A percentile compares a stretch with the other conserved stretches of the same genome.
These are phyloP conservation scores for Zelonia costaricensis DNA, from an alignment of 208 protist species.

Conservation along the genomic window DNA sequence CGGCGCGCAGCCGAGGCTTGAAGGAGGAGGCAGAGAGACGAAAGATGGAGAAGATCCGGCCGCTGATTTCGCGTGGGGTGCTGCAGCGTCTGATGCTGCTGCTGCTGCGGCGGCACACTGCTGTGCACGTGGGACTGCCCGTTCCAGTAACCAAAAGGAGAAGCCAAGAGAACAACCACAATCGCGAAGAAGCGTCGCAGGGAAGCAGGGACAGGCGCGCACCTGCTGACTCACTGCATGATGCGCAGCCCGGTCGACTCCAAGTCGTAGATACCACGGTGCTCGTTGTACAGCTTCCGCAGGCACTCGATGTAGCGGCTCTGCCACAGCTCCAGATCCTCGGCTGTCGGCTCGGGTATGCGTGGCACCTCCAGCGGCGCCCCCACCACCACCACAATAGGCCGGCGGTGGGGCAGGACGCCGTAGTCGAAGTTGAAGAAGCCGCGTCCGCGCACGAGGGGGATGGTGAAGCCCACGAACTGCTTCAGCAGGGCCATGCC, in stretches of 20 bases:
- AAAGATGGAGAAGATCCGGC: too few relatives aligned
- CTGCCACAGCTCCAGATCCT: slow-evolving; percentile 76
- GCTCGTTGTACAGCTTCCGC: slow-evolving; percentile 64
- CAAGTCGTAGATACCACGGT: slow-evolving; percentile 75
- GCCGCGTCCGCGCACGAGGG: slow-evolving; percentile 71
- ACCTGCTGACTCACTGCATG: slow-evolving; percentile 26
- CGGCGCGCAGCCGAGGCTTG: too few relatives aligned
- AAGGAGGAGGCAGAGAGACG: too few relatives aligned
- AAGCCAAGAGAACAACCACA: too few relatives aligned
- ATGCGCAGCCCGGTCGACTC: slow-evolving; percentile 70
- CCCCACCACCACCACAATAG: slow-evolving; percentile 85
- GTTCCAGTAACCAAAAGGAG: too few relatives aligned
- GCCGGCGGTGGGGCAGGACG: slow-evolving; percentile 66
- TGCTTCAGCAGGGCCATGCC: slow-evolving; percentile 36
- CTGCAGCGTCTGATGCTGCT: too few relatives aligned
- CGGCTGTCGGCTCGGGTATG: slow-evolving; percentile 59
- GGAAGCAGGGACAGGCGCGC: not conserved
- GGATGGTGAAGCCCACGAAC: slow-evolving; percentile 62
- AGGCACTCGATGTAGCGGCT: slow-evolving; percentile 75
- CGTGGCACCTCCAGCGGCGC: slow-evolving; percentile 68
- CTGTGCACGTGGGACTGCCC: too few relatives aligned
- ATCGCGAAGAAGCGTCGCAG: too few relatives aligned
- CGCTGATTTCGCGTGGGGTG: too few relatives aligned
- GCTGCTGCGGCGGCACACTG: too few relatives aligned
- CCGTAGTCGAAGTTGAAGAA: slow-evolving; percentile 81